Percentiles rank a stretch among this genome's conserved stretches.
These are phyloP conservation scores for Lumnitzera racemosa DNA, from an alignment of 345 rosid species.

Conservation along the genomic window DNA sequence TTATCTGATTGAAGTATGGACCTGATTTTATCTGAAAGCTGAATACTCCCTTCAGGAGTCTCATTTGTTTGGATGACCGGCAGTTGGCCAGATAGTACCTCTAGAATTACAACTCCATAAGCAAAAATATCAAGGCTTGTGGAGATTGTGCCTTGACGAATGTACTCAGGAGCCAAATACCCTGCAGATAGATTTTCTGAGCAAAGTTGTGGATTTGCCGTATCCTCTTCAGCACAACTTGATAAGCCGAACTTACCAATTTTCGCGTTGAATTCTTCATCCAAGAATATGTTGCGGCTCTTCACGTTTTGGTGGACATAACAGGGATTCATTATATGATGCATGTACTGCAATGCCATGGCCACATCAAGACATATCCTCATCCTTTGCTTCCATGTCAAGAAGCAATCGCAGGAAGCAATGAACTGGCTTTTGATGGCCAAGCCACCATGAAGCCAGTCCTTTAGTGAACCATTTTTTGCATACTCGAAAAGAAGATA, in stretches of 20 bases:
- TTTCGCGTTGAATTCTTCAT: slow-evolving; percentile 84
- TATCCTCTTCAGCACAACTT: slow-evolving; percentile 32
- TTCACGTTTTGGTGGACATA: slow-evolving; percentile 63
- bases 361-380: slow-evolving; percentile 83
- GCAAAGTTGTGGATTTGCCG: slow-evolving; percentile 14
- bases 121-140: slow-evolving; percentile 60
- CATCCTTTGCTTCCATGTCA: slow-evolving; percentile 87
- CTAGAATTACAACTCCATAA: slow-evolving; percentile 62
- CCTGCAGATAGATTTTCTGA: slow-evolving; percentile 27
- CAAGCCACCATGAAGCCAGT: slow-evolving; percentile 87
- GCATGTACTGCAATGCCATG: slow-evolving; percentile 78
- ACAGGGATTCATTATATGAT: slow-evolving; percentile 65
- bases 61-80: slow-evolving; percentile 39
- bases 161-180: slow-evolving; percentile 53
- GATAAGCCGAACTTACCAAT: slow-evolving; percentile 76
- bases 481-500: slow-evolving; percentile 75
- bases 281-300: slow-evolving; percentile 71
- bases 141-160: slow-evolving; percentile 38
- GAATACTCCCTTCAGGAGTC: slow-evolving; percentile 18
- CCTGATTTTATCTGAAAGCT: slow-evolving; percentile 40
- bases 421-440: slow-evolving; percentile 93
- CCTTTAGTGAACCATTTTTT: slow-evolving; percentile 77
- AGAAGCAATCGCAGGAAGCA: slow-evolving; percentile 78
- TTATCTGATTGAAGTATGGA: slow-evolving; percentile 34
- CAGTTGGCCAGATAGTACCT: slow-evolving; percentile 63